These are phyloP conservation scores for Naganishia vaughanmartiniae DNA, from an alignment of 768 basidiomycete species.

Conservation along the genomic window DNA sequence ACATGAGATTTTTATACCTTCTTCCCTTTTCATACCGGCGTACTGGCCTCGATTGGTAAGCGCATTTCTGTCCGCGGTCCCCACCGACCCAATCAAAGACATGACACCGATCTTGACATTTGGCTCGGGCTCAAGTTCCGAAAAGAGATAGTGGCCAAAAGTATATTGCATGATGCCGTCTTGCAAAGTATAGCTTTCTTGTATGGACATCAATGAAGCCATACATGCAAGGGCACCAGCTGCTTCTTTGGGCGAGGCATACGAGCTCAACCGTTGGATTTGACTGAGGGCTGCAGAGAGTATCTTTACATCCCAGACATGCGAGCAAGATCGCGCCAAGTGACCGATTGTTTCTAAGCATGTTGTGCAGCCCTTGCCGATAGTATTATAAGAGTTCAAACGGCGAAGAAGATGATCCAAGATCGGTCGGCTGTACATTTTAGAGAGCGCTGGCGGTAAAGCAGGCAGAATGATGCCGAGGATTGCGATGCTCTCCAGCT, in stretches of 20 bases:
- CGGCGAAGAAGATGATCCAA: not conserved
- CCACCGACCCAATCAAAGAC: conserved; percentile 25
- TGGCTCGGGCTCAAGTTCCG: not conserved
- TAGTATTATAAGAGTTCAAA: not conserved
- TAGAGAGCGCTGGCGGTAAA: conserved; percentile 26
- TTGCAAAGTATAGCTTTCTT: conserved; percentile 23
- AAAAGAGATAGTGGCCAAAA: conserved; percentile 21
- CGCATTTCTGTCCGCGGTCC: conserved; percentile 30
- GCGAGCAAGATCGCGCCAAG: conserved; percentile 27
- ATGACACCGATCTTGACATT: conserved; percentile 22
- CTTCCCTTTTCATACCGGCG: conserved; percentile 30
- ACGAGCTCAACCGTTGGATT: conserved; percentile 8
- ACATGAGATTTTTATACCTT: conserved; percentile 10
- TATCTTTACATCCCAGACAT: conserved; percentile 23
- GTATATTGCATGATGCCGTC: conserved; percentile 21
- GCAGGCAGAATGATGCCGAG: conserved; percentile 16
- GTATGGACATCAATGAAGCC: conserved; percentile 31
- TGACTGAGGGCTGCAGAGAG: conserved; percentile 6
- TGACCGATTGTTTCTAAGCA: conserved; percentile 17
- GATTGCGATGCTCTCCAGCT: not conserved
- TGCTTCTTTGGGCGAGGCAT: not conserved
- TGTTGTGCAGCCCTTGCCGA: conserved; percentile 3
- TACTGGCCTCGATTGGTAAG: conserved; percentile 17
- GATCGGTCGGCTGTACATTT: conserved; percentile 23
- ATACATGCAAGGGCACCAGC: conserved; percentile 19